Evolutionary conservation across 2,329 filamentous ascomycete genomes (phyloP).

Genomic region (Geoglossum cookeanum): DNA sequence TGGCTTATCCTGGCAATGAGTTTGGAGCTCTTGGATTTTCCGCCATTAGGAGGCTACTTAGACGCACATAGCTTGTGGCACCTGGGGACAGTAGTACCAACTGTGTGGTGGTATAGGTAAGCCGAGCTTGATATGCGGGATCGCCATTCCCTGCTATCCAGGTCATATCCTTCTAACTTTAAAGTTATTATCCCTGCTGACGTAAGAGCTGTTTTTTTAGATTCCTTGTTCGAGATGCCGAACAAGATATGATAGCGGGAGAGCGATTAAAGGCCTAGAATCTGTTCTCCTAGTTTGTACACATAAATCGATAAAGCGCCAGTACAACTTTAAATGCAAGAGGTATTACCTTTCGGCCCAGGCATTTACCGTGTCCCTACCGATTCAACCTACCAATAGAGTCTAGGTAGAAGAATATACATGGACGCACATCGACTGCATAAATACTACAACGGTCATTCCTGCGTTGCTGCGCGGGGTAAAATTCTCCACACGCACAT

Average conservation of each 20-base stretch:
- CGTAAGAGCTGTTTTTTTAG: constrained; percentile 25
- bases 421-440: too few species aligned
- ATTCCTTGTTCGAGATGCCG: constrained; percentile 70
- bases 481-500: too few species aligned
- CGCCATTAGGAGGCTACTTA: constrained; percentile 60
- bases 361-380: too few species aligned
- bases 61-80: constrained; percentile 97
- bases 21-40: constrained; percentile 84
- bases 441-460: too few species aligned
- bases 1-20: constrained; percentile 93
- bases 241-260: constrained; percentile 53
- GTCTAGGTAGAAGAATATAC: too few species aligned
- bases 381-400: too few species aligned
- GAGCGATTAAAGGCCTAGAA: constrained; percentile 49
- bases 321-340: too few species aligned
- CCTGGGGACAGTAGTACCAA: constrained; percentile 73
- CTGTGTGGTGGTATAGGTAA: constrained; percentile 87
- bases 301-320: neutral
- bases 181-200: constrained; percentile 6
- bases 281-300: neutral
- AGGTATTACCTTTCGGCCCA: too few species aligned
- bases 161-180: neutral
- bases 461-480: too few species aligned
- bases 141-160: too few species aligned
- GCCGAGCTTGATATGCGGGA: constrained; percentile 23